Percentiles rank a stretch among this genome's conserved stretches.
Conservation (phyloP, 2,329 filamentous ascomycete genomes). For the Trichophyton benhamiae region DNA sequence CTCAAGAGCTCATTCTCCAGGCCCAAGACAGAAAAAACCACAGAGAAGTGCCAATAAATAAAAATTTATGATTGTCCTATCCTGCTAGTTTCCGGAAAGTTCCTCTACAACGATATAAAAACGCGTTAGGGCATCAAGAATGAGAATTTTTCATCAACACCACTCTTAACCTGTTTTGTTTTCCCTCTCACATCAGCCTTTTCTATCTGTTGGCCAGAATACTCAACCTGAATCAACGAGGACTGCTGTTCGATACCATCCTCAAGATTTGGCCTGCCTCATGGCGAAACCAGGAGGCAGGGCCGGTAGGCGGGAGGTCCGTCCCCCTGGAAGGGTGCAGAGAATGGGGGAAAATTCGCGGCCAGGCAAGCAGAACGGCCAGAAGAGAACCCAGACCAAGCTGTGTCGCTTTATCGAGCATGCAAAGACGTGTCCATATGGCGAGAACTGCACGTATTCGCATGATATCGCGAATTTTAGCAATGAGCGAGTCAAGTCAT, state of each 20-base stretch:
- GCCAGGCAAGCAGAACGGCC: too few species aligned
- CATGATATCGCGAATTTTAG: background rate
- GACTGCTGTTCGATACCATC: background rate
- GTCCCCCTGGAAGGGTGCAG: background rate
- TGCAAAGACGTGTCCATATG: background rate
- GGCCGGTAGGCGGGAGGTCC: background rate
- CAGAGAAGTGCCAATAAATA: too few species aligned
- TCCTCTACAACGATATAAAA: too few species aligned
- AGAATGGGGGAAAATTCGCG: background rate
- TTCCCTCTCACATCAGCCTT: background rate
- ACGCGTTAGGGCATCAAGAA: too few species aligned
- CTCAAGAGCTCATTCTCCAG: too few species aligned
- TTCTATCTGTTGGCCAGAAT: background rate
- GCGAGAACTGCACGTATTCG: background rate
- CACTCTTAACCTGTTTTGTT: too few species aligned
- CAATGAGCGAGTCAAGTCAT: background rate
- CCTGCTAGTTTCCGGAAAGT: too few species aligned
- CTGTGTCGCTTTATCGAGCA: background rate
- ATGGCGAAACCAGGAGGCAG: background rate
- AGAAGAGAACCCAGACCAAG: background rate
- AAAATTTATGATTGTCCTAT: too few species aligned
- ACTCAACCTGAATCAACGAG: too few species aligned
- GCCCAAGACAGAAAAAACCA: too few species aligned
- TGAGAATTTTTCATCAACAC: too few species aligned
- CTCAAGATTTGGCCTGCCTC: background rate